phyloP scores from a whole-genome alignment of 2,329 filamentous ascomycete species.

The Capronia epimyces region DNA sequence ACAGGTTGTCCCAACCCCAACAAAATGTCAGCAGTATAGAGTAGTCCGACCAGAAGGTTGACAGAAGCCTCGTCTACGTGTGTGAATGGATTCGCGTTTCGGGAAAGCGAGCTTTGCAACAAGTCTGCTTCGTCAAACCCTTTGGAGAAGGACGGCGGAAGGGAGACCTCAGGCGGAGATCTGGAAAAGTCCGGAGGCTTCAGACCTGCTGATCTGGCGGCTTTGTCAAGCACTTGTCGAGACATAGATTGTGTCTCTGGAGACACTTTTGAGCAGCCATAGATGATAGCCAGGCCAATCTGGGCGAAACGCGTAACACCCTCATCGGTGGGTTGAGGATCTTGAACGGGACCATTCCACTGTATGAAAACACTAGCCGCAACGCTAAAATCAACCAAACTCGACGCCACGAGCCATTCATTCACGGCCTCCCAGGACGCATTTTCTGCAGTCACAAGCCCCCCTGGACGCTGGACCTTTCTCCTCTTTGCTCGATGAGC shows the following conservation, averaged over 20 bases:
- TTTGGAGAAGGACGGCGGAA: constrained; percentile 32
- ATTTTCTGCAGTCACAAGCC: constrained; percentile 22
- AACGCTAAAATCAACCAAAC: constrained; percentile 46
- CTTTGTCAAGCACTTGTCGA: constrained; percentile 13
- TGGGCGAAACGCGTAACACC: constrained; percentile 50
- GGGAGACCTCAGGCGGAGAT: constrained; percentile 12
- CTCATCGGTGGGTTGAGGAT: constrained; percentile 32
- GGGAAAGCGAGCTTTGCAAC: constrained; percentile 39
- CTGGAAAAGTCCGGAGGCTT: constrained; percentile 10
- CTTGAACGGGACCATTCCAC: constrained; percentile 57
- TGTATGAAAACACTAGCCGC: constrained; percentile 48
- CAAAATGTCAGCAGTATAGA: constrained; percentile 40
- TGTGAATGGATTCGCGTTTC: constrained; percentile 40
- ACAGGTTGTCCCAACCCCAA: constrained; percentile 37
- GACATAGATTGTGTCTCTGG: constrained; percentile 25
- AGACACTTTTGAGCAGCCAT: constrained; percentile 47
- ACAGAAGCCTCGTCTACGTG: constrained; percentile 37
- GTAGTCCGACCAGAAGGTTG: constrained; percentile 38
- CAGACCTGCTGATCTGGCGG: constrained; percentile 46
- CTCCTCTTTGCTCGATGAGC: constrained; percentile 51
- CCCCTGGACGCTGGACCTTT: constrained; percentile 38
- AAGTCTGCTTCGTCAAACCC: constrained; percentile 38
- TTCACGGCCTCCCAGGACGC: constrained; percentile 55
- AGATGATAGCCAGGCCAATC: constrained; percentile 55
- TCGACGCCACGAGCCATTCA: constrained; percentile 53